Conservation (phyloP, 2,329 filamentous ascomycete genomes). For the Magnaporthiopsis incrustans region DNA sequence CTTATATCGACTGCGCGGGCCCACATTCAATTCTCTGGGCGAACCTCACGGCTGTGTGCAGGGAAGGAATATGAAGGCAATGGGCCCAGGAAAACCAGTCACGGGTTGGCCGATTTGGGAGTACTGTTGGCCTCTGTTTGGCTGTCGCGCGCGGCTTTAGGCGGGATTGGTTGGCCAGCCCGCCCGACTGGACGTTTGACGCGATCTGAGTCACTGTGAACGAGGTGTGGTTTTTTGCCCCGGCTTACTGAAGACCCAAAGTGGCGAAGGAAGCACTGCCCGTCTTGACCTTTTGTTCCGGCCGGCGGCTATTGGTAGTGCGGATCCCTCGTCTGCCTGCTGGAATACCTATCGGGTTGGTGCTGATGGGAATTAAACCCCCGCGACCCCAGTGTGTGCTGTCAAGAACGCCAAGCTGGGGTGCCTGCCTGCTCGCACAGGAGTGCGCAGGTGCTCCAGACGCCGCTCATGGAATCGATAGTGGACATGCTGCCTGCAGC, state of each 20-base stretch:
- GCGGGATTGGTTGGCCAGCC: background rate
- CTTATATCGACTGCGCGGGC: background rate
- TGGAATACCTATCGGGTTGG: background rate
- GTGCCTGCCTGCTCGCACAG: background rate
- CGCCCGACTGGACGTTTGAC: background rate
- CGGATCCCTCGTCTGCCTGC: background rate
- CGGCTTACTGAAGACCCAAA: background rate
- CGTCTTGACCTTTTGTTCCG: background rate
- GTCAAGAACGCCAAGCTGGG: background rate
- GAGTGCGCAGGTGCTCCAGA: background rate
- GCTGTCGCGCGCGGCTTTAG: background rate
- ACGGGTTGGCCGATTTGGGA: background rate
- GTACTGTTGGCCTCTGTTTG: background rate
- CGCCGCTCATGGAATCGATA: background rate
- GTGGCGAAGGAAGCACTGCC: background rate
- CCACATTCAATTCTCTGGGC: background rate
- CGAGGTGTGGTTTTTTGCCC: background rate
- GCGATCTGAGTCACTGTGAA: background rate
- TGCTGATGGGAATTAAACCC: no score
- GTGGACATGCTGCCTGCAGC: background rate
- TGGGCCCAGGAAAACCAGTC: background rate
- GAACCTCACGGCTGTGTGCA: background rate
- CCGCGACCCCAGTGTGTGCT: background rate
- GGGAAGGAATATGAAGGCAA: background rate
- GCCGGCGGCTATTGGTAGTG: background rate